phyloP scores from a whole-genome alignment of 2,329 filamentous ascomycete species.

The Aotearoamyces nothofagi region DNA sequence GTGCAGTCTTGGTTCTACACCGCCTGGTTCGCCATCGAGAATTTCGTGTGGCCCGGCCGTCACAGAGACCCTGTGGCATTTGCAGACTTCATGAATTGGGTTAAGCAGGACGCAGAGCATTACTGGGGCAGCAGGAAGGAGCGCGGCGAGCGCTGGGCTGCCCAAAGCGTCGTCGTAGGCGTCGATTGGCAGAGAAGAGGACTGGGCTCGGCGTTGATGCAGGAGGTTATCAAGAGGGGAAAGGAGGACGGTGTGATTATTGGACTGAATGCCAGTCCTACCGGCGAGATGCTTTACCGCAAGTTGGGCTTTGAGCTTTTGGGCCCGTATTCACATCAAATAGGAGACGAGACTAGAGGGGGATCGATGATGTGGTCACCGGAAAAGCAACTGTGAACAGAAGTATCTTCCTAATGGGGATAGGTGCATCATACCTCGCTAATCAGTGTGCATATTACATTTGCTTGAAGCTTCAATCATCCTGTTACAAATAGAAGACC shows the following conservation, averaged over 20 bases:
- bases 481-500: too few species aligned
- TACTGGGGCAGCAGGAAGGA: constrained; percentile 9
- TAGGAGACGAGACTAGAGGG: not conserved
- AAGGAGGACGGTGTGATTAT: constrained; percentile 11
- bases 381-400: too few species aligned
- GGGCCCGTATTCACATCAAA: not conserved
- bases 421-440: too few species aligned
- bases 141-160: constrained; percentile 14
- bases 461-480: too few species aligned
- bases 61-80: constrained; percentile 3
- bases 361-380: not conserved
- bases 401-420: too few species aligned
- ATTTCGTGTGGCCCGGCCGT: constrained; percentile 6
- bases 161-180: constrained; percentile 10
- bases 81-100: constrained; percentile 3
- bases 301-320: constrained; percentile 11
- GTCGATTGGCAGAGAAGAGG: constrained; percentile 11
- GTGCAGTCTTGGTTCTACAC: constrained; percentile 4
- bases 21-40: constrained; percentile 1
- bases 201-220: constrained; percentile 14
- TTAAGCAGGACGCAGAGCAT: constrained; percentile 3
- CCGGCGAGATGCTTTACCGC: constrained; percentile 12
- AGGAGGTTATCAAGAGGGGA: constrained; percentile 10
- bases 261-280: constrained; percentile 11
- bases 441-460: too few species aligned